Evolutionary conservation across 495 filamentous ascomycete species (phyloP), one percentile per base, ranked within the genome.

Genomic region (Talaromyces thailandensis): DNA sequence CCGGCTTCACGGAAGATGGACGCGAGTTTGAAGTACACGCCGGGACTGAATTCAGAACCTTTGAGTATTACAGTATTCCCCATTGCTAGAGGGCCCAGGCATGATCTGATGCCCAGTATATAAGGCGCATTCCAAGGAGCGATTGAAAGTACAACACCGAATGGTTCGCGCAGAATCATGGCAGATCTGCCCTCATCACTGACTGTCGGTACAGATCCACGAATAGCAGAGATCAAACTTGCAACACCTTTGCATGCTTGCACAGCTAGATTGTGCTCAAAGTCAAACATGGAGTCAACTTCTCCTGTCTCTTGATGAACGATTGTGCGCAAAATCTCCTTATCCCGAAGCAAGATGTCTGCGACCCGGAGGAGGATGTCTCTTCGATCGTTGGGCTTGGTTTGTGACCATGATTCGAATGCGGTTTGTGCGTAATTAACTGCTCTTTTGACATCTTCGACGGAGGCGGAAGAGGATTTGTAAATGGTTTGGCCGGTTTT

Each of bases 121-220:
- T 86, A 87, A 45, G 91, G 84, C 1, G 77, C 81, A 67, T 88
- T 88, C 90, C 93, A 96, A 29, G 93, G 91, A 21, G 90, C 91
- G 73, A 95, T 91, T 29, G 82, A 85, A 14, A 96, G 76, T 2
- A 93, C 74, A 26, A 94, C 91, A 21, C 92, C 92, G 65, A 85
- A 91, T 4, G 92, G 92, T 71, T 95, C 88, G 67, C 87, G 89
- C 56, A 85, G 74, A n/a, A 96, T 75, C 67, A 96, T 78, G 0
- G 88, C 87, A n/a, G 79, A 78, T 43, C 76, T 77, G 6, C 81
- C 81, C n/a, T 82, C 75, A 23, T 84, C 70, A 2, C 70, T 66
- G 7, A 81, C 75, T 9, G 77, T 75, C 0, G 90, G 88, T 29
- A 92, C 79, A 11, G 71, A 71, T 3, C 91, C 89, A 29, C 82